These are phyloP conservation scores for Lasiodiplodia theobromae DNA, from an alignment of 2,329 filamentous ascomycete species.

Conservation along the genomic window DNA sequence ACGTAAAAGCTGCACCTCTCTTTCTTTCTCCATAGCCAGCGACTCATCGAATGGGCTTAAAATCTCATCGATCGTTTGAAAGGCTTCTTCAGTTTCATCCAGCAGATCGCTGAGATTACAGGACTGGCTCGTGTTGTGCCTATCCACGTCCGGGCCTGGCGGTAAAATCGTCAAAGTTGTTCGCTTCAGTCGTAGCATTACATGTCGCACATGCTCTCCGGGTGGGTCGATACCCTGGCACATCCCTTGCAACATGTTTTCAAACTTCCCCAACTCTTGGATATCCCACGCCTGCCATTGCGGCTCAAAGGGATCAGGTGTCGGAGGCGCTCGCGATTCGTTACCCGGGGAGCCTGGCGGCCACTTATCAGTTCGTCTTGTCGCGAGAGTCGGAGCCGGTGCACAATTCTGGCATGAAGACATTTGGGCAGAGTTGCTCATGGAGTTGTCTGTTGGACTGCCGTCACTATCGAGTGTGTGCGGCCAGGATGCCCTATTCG, in stretches of 20 bases:
- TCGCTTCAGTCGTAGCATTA: background rate
- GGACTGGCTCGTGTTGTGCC: background rate
- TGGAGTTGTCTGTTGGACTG: no score
- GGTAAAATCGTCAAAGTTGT: background rate
- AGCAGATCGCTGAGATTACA: background rate
- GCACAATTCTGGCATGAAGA: background rate
- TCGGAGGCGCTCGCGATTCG: background rate
- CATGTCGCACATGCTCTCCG: background rate
- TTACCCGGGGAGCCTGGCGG: background rate
- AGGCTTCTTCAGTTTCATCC: background rate
- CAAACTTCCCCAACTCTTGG: background rate
- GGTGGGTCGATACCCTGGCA: background rate
- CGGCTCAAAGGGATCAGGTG: background rate
- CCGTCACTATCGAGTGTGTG: no score
- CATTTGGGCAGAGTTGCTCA: no score
- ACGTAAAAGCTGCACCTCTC: background rate
- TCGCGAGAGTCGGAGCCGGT: background rate
- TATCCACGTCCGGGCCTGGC: background rate
- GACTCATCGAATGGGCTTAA: background rate
- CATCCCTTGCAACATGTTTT: background rate
- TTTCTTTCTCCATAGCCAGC: background rate
- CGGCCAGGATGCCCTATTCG: background rate
- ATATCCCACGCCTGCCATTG: background rate
- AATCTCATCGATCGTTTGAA: background rate
- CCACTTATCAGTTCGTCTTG: background rate